Percentiles rank a stretch among this genome's conserved stretches.
Conservation (phyloP, 1,284 basidiomycete species). For the Marasmius tenuissimus region DNA sequence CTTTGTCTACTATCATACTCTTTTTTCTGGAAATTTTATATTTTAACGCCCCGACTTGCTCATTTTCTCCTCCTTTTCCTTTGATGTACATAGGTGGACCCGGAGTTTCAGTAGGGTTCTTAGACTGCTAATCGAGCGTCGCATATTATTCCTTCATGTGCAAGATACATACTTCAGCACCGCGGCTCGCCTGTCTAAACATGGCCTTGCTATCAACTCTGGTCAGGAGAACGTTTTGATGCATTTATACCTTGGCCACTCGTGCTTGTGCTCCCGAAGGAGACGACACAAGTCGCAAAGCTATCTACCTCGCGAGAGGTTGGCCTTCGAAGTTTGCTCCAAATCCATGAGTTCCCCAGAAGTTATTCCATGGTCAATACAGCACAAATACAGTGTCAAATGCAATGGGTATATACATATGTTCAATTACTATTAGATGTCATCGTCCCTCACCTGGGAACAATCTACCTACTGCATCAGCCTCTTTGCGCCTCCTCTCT, state of each 20-base stretch:
- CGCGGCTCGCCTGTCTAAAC: too few relatives aligned
- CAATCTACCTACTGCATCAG: conserved; percentile 71
- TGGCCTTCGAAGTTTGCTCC: too few relatives aligned
- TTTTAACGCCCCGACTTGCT: conserved; percentile 6
- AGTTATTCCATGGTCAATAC: background rate
- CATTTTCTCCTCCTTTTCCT: conserved; percentile 7
- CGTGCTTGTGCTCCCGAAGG: too few relatives aligned
- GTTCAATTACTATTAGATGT: conserved; percentile 8
- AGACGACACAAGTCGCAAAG: too few relatives aligned
- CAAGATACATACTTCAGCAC: background rate
- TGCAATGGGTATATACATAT: conserved; percentile 8
- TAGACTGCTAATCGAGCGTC: conserved; percentile 11
- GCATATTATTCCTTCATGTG: conserved; percentile 2
- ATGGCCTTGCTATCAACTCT: too few relatives aligned
- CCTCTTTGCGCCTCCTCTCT: conserved; percentile 75
- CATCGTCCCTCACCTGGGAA: conserved; percentile 66
- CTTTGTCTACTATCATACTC: conserved; percentile 27
- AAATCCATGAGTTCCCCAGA: too few relatives aligned
- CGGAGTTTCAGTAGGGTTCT: conserved; percentile 6
- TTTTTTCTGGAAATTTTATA: conserved; percentile 18
- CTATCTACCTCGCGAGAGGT: too few relatives aligned
- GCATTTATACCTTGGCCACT: too few relatives aligned
- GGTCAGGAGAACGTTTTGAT: too few relatives aligned
- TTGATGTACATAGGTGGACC: conserved; percentile 11
- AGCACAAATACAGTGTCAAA: background rate